Evolutionary conservation across 2,329 filamentous ascomycete genomes (phyloP).

Genomic region (Colletotrichum tanaceti): DNA sequence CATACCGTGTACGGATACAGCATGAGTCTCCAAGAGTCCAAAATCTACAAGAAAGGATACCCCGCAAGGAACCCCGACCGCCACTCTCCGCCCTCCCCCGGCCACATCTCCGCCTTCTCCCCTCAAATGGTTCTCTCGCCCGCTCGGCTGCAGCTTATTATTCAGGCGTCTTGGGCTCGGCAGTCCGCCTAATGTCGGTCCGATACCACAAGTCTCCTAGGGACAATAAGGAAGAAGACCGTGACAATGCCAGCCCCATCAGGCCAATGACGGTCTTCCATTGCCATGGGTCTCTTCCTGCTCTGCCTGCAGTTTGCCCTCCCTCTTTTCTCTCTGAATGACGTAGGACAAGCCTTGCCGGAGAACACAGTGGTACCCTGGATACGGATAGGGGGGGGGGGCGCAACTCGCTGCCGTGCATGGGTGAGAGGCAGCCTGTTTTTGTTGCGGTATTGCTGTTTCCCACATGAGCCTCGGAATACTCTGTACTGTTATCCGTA

Average conservation of each 20-base stretch:
- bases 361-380: slow-evolving; percentile 7
- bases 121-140: slow-evolving; percentile 21
- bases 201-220: slow-evolving; percentile 20
- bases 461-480: not conserved
- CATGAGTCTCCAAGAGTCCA: not conserved
- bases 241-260: not conserved
- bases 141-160: slow-evolving; percentile 37
- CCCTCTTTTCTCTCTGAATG: slow-evolving; percentile 32
- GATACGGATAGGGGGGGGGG: slow-evolving; percentile 29
- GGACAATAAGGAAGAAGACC: slow-evolving; percentile 5
- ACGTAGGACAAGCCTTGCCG: slow-evolving; percentile 35
- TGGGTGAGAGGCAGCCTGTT: slow-evolving; percentile 15
- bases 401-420: slow-evolving; percentile 13
- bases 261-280: slow-evolving; percentile 12
- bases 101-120: slow-evolving; percentile 21
- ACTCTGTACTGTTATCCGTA: too few relatives aligned
- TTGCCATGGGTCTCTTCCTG: slow-evolving; percentile 21
- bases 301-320: slow-evolving; percentile 28
- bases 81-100: slow-evolving; percentile 24
- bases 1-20: too few relatives aligned
- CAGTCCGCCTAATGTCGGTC: slow-evolving; percentile 38
- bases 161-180: slow-evolving; percentile 37
- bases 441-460: not conserved
- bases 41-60: slow-evolving; percentile 2
- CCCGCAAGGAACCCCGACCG: slow-evolving; percentile 33